Conservation (phyloP, 257 asterid genomes). For the Apocynum venetum region DNA sequence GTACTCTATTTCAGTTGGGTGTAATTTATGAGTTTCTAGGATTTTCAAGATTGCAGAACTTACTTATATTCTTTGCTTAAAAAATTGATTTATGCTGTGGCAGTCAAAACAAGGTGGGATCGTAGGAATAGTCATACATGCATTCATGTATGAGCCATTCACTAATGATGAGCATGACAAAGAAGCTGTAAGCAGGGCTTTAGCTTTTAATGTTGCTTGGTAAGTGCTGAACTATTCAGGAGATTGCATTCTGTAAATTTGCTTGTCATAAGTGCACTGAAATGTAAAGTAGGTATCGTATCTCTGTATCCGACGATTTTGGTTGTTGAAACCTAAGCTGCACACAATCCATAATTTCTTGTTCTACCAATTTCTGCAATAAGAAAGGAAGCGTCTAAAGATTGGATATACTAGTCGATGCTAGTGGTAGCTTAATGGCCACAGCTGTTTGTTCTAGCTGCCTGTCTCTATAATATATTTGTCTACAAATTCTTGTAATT, state of each 20-base stretch:
- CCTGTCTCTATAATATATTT: not conserved
- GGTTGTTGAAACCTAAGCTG: not conserved
- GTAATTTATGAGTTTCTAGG: not conserved
- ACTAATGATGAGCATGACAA: conserved; percentile 35
- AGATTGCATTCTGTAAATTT: not conserved
- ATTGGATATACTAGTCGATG: not conserved
- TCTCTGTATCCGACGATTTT: not conserved
- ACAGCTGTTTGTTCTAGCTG: not conserved
- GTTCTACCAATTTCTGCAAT: not conserved
- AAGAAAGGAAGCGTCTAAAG: not conserved
- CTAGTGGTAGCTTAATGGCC: not conserved
- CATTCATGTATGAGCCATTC: conserved; percentile 58
- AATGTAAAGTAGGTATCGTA: not conserved
- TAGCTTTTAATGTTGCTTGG: conserved; percentile 56
- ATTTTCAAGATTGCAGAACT: not conserved
- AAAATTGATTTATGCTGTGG: not conserved
- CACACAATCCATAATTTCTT: not conserved
- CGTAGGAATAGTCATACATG: conserved; percentile 38
- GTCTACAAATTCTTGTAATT: not conserved
- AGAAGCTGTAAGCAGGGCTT: conserved; percentile 52
- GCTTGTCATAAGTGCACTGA: not conserved
- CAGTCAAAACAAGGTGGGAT: conserved; percentile 49
- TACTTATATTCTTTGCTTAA: not conserved
- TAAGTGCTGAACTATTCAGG: conserved; percentile 23
- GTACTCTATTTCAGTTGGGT: conserved; percentile 22